These are phyloP conservation scores for Pezicula carpinea DNA, from an alignment of 2,329 filamentous ascomycete genomes.

Conservation along the genomic window DNA sequence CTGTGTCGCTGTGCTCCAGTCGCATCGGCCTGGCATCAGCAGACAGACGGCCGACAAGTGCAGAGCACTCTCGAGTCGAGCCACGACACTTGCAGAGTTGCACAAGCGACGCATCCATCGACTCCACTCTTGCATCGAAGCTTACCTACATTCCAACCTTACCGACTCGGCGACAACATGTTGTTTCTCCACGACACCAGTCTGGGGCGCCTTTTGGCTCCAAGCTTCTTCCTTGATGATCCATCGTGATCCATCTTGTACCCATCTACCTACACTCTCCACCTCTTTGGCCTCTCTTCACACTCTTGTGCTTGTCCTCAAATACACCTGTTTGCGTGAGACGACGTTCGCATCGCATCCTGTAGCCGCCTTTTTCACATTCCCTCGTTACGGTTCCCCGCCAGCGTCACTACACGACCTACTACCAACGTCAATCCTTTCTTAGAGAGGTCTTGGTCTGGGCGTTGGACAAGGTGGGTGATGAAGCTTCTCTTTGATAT, in stretches of 20 bases:
- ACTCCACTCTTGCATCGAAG: conserved; percentile 6
- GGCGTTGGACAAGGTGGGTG: background rate
- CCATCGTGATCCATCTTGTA: conserved; percentile 1
- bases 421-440: background rate
- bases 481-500: background rate
- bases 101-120: no score
- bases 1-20: no score
- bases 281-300: conserved; percentile 1
- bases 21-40: no score
- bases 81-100: conserved; percentile 1
- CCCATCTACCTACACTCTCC: conserved; percentile 1
- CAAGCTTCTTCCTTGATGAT: conserved; percentile 16
- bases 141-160: conserved; percentile 2
- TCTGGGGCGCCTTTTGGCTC: conserved; percentile 19
- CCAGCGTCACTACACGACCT: background rate
- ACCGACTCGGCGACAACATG: conserved; percentile 9
- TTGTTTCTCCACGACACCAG: background rate
- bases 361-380: background rate
- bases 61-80: background rate
- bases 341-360: background rate
- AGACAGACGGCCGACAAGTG: no score
- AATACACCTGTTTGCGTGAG: no score
- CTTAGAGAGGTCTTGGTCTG: no score
- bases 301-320: background rate
- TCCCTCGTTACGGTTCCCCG: background rate